Evolutionary conservation across 345 rosid genomes (phyloP), one percentile per base, ranked within the genome.

Genomic region (Hibiscus syriacus): DNA sequence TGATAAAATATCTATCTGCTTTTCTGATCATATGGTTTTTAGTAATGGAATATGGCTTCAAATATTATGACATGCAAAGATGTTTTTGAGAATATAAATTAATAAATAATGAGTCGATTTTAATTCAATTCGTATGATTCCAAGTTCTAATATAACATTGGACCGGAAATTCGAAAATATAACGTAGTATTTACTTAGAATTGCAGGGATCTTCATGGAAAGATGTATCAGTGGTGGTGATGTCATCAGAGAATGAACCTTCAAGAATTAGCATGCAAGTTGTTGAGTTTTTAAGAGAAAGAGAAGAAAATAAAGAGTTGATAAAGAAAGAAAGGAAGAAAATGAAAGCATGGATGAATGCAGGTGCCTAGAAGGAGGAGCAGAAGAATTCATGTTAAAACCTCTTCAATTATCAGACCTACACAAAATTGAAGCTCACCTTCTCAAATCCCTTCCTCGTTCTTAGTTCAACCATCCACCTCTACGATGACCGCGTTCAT

Each of bases 171-270:
- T n/a, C n/a, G n/a, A n/a, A n/a, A n/a, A n/a, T n/a, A n/a, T n/a
- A n/a, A n/a, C n/a, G n/a, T n/a, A 6, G 38, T 36, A 36, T 36
- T 8, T 36, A 36, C 39, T 36, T 36, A 11, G 14, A 41, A 34
- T 0, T 50, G 39, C 76, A 85, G 92, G 90, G 82, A 78, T 86
- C 89, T 60, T 69, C 82, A 17, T 84, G 80, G 72, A 91, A 84
- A 79, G 83, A 84, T 68, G 83, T 87, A 67, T 93, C 97, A 22
- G 97, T 91, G 3, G 97, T 89, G 29, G 77, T 91, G 14, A 87
- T 91, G 97, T 91, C 97, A 13, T 91, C 97, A 30, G 97, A 91
- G 77, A 87, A 91, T 59, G 85, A 84, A 66, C 92, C 96, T 50
- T 83, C 96, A 5, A 83, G 91, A 80, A 81, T 84, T 43, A 78